Base-by-base conservation (phyloP, 2,329 filamentous ascomycete genomes). In the Beauveria pseudobassiana region DNA sequence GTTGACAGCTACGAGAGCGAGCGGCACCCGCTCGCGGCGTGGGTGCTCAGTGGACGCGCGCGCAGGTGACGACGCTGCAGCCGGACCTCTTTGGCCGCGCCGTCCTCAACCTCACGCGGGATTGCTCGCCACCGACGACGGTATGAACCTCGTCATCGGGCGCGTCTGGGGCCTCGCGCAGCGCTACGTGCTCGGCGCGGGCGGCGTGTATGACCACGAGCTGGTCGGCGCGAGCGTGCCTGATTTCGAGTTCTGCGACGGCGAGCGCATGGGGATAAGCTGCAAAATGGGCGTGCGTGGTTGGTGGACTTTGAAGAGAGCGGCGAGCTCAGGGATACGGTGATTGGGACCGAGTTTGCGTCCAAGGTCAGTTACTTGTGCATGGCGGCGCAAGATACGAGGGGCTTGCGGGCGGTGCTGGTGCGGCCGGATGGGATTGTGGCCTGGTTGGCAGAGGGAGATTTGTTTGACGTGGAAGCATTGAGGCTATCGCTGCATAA, bases 1-100 rank as follows among this genome's bases (percentile, higher is more conserved):
- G 69, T 83, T 1, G 72, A 78, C 46, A 78, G 75, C n/a, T 83
- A 82, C 65, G 74, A 78, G 59, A 62, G 63, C 0, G 80, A 83
- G 64, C 75, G 81, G 1, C 71, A 74, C 14, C 73, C 78, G 2
- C 75, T 82, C 45, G 80, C 77, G 4, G 63, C 57, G 5, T 63
- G 62, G 64, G 68, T 74, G 9, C 69, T 77, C 2, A 75, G 16
- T 75, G 72, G 74, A 73, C 74, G 50, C 71, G 74, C 24, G 72
- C 74, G 9, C 75, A 77, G 61, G 68, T 72, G 26, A 59, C 66
- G 34, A 66, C 70, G 8, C 62, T 77, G 58, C 40, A 56, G 43
- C 65, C 73, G 3, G 69, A 69, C 28, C 62, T 64, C 3, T 68
- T 69, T 52, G 69, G 69, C 20, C 57, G 54, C 24, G 69, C 70